Conservation (phyloP, 768 basidiomycete species). For the Naganishia friedmannii region DNA sequence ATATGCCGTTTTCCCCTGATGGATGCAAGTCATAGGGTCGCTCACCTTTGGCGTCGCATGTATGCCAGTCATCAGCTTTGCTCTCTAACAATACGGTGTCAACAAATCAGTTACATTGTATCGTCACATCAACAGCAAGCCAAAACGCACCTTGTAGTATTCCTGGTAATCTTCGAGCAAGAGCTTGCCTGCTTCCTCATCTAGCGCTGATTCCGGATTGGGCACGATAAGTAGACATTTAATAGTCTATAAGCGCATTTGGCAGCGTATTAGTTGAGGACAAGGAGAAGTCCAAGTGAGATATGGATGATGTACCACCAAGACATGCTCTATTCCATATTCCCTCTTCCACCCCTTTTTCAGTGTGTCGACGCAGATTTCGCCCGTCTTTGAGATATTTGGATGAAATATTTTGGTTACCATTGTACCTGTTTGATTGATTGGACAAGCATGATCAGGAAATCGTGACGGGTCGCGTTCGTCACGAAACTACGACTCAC, state of each 20-base stretch:
- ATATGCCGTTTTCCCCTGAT: neutral
- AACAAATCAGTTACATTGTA: neutral
- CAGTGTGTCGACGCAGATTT: constrained; percentile 94
- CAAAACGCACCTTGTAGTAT: constrained; percentile 60
- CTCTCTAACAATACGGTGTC: constrained; percentile 26
- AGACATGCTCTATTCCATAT: constrained; percentile 85
- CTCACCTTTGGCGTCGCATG: constrained; percentile 41
- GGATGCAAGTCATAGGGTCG: neutral
- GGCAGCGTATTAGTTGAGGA: neutral
- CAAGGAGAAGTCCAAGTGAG: neutral
- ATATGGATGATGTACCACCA: constrained; percentile 55
- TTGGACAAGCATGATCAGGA: neutral
- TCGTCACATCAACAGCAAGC: constrained; percentile 33
- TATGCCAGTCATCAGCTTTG: constrained; percentile 56
- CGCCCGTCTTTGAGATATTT: constrained; percentile 81
- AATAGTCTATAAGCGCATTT: constrained; percentile 58
- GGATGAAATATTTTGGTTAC: constrained; percentile 96
- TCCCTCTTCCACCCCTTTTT: constrained; percentile 96
- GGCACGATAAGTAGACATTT: constrained; percentile 95
- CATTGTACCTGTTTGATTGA: constrained; percentile 67
- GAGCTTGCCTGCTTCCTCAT: constrained; percentile 92
- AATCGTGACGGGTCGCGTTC: neutral
- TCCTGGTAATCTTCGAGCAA: constrained; percentile 79
- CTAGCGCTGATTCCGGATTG: constrained; percentile 91
- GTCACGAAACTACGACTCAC: constrained; percentile 53